A percentile compares a stretch with the other conserved stretches of the same genome.
These are phyloP conservation scores for Globisporangium orthogonon DNA, from an alignment of 352 stramenopile genomes.

Conservation along the genomic window DNA sequence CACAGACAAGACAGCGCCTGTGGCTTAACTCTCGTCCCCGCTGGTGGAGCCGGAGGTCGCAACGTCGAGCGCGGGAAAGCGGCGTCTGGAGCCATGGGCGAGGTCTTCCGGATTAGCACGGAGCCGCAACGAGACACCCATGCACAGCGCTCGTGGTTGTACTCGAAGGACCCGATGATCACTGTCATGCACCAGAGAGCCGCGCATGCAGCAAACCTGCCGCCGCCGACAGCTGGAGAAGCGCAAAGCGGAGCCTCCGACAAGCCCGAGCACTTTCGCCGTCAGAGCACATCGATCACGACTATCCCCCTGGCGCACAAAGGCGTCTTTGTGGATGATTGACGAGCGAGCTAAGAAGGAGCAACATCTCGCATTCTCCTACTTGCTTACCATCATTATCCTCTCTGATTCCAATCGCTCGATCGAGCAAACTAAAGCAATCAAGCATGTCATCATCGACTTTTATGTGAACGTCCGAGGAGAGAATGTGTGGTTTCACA, in stretches of 20 bases:
- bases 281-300: conserved; percentile 57
- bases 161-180: conserved; percentile 70
- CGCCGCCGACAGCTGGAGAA: background rate
- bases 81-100: conserved; percentile 50
- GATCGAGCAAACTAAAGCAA: background rate
- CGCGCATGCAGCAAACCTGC: conserved; percentile 5
- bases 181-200: conserved; percentile 29
- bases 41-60: conserved; percentile 36
- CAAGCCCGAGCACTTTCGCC: conserved; percentile 22
- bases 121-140: conserved; percentile 68
- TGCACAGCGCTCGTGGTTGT: conserved; percentile 73
- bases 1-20: background rate
- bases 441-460: background rate
- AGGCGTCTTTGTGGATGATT: conserved; percentile 64
- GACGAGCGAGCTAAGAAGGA: background rate
- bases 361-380: background rate
- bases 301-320: conserved; percentile 38
- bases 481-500: too few species aligned
- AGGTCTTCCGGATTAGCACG: conserved; percentile 43
- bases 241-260: conserved; percentile 5
- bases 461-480: background rate
- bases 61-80: conserved; percentile 55
- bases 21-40: conserved; percentile 19
- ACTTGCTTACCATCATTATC: background rate
- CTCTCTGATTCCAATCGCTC: too few species aligned